Evolutionary conservation across 2,329 filamentous ascomycete species (phyloP), one percentile per base, ranked within the genome.

Genomic region (Colletotrichum eleusines): DNA sequence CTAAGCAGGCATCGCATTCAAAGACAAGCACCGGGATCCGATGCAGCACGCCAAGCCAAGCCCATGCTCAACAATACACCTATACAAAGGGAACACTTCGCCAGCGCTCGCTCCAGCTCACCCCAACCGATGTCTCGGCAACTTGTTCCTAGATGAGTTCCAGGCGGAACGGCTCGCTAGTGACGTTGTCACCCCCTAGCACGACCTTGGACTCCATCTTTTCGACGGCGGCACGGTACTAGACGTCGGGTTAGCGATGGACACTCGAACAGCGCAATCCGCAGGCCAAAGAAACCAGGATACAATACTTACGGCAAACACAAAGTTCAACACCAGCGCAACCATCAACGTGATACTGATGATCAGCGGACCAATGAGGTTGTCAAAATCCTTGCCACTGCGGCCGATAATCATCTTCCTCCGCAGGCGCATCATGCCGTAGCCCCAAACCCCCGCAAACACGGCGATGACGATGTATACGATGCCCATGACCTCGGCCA

Each of bases 341-440:
- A 91, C 77, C 73, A 93, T 91, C 78, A 99, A 80, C 4, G 94
- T 93, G 46, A 92, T 81, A 77, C 93, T 96, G 53, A 98, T 91
- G 11, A 97, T 86, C 66, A 98, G 82, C 0, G 96, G 96, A 0
- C 96, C 96, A 71, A 94, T 81, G 77, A 95, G 84, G 76, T 94
- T 96, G 80, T 99, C 95, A 80, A 99, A 97, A 76, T 98, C 95
- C 80, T 92, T 95, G 12, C 94, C 94, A 77, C 94, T 97, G 74
- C 96, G 86, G 80, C 94, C 89, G 48, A 92, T 81, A 77, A 99
- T 99, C 86, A 98, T 90, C 64, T 84, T 87, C 70, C 91, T 88
- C 42, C 96, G 87, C 78, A 87, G 89, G 77, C 91, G 90, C 77
- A 97, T 92, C 84, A 97, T 93, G 71, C 85, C 88, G 80, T 94